phyloP scores from a whole-genome alignment of 805 yeast genomes.

The Myxozyma sirexii region DNA sequence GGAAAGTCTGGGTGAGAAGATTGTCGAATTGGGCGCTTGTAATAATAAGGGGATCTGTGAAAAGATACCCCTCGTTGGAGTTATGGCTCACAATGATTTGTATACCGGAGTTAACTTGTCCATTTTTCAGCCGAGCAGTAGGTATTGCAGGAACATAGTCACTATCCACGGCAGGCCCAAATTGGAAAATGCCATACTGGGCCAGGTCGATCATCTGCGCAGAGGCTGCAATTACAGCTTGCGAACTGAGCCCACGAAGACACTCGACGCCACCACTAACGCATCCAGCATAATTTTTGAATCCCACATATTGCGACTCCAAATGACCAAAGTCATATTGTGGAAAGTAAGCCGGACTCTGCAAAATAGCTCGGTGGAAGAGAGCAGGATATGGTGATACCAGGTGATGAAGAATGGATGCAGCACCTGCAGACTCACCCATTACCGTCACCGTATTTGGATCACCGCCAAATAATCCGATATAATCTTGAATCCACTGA shows the following conservation, averaged over 20 bases:
- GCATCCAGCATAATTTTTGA: slow-evolving; percentile 16
- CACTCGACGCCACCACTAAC: slow-evolving; percentile 12
- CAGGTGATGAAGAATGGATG: slow-evolving; percentile 42
- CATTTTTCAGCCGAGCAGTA: slow-evolving; percentile 5
- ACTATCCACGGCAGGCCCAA: slow-evolving; percentile 28
- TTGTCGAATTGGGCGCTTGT: slow-evolving; percentile 6
- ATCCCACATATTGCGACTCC: slow-evolving; percentile 7
- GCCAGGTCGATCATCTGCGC: not conserved
- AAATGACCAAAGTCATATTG: slow-evolving; percentile 16
- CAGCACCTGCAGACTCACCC: slow-evolving; percentile 48
- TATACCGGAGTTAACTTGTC: slow-evolving; percentile 7
- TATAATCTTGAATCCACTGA: slow-evolving; percentile 45
- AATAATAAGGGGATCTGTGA: slow-evolving; percentile 16
- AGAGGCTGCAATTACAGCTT: not conserved
- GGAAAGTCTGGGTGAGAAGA: slow-evolving; percentile 5
- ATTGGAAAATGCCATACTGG: slow-evolving; percentile 21
- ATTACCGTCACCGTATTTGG: slow-evolving; percentile 43
- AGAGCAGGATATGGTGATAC: slow-evolving; percentile 33
- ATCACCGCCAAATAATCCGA: slow-evolving; percentile 45
- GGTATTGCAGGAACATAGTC: slow-evolving; percentile 23
- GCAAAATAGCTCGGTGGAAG: slow-evolving; percentile 27
- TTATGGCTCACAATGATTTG: slow-evolving; percentile 18
- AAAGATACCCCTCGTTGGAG: slow-evolving; percentile 27
- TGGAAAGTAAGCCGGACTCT: slow-evolving; percentile 24
- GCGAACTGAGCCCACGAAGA: not conserved